Evolutionary conservation across 257 asterid species (phyloP), one percentile per base, ranked within the genome.

Genomic region (Striga asiatica): DNA sequence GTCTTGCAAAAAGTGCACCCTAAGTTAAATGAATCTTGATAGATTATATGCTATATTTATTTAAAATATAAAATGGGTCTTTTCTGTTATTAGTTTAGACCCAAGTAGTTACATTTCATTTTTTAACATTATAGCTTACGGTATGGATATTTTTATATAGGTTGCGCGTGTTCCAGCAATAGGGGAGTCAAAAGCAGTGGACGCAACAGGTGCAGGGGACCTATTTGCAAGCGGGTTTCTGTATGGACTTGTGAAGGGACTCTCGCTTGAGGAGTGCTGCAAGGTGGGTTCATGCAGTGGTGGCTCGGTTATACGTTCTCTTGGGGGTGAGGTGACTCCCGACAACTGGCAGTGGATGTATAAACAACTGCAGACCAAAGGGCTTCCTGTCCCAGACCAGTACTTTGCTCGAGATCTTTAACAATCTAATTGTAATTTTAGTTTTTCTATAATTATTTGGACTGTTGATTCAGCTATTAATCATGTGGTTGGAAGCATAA

Each of bases 201-300:
- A 92, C 66, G 94, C 99, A 39, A 92, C 99, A 0, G 99, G 99
- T 52, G 99, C 99, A 0, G 99, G 99, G 5, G 99, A 92, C 77
- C 89, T 92, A 14, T 92, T 92, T 45, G 99, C 97, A 0, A 67
- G 99, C 28, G 99, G 99, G 5, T 92, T 88, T 75, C 56, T 92
- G 62, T 92, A 88, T 14, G 99, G 99, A 41, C 63, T 92, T 63
- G 82, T 92, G 78, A 82, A 76, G 54, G 97, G 93, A 9, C 55
- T 79, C 1, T 60, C 95, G 0, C 75, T 88, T 23, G 99, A 92
- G 52, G 95, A 81, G 53, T 88, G 95, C 76, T 92, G 99, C 47
- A 74, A 75, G 69, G 60, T 85, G 0, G 99, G 99, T 4, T 72
- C 99, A 2, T 92, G 99, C 72, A 81, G 94, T 20, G 99, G 99